Base-by-base conservation (phyloP, 805 yeast species). In the Cyberlindnera lachancei region DNA sequence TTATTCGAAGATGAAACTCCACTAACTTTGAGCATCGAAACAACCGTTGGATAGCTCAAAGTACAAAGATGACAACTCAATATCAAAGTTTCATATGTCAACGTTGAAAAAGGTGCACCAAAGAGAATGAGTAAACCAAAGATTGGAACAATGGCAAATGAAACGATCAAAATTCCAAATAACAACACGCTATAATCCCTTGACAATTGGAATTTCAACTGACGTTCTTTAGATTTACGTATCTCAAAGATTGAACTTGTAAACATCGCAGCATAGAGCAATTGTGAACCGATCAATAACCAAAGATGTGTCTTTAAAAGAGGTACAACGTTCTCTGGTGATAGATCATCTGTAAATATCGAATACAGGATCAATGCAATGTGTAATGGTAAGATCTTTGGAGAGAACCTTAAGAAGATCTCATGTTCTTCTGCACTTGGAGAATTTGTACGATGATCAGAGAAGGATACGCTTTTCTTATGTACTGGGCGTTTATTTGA, bases 91-190 rank as follows among this genome's bases (percentile, higher is more conserved):
- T 75, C 79, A 7, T 37, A 42, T 20, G 68, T 37, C 22, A 66
- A 63, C 2, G 72, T 61, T 2, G 73, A 58, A 26, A 81, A 61
- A 11, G 96, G 95, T 0, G 95, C 94, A 7, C 96, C 96, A 49
- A 84, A 73, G 10, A 86, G 46, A 2, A 86, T 62, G 28, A 80
- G 52, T 2, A 66, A 37, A 3, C 57, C 22, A 28, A 55, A 53
- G 6, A 59, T 15, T 5, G 64, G 57, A 2, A 53, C 18, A 0
- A 58, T 26, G 2, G 53, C 39, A 5, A 44, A 11, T 1, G 40
- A 4, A 2, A 51, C 26, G 36, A 47, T 20, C 6, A 45, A 7
- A 5, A 38, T 9, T 1, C 35, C 40, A 27, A 45, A 12, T 31
- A 45, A 17, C 6, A 44, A 7, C 20, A 36, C n/a, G 31, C 23